A percentile compares a stretch with the other conserved stretches of the same genome.
phyloP scores from a whole-genome alignment of 352 stramenopile species.

The Thalassiosira livingstoniorum region DNA sequence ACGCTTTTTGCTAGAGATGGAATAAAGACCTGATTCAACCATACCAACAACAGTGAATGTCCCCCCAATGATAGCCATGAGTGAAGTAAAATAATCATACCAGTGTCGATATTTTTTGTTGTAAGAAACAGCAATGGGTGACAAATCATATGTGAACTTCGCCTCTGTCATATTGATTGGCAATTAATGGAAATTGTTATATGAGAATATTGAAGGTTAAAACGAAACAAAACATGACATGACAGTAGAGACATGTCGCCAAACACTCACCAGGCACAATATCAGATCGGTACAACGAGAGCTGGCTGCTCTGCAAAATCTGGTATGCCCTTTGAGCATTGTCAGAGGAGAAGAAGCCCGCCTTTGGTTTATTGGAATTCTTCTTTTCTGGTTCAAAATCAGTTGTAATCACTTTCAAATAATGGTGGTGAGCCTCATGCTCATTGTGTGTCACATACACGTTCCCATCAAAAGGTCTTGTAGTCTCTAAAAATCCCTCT shows the following conservation, averaged over 20 bases:
- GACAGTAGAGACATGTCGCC: background rate
- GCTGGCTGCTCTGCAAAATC: constrained; percentile 81
- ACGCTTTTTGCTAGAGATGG: constrained; percentile 61
- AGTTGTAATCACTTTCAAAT: constrained; percentile 97
- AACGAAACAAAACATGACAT: background rate
- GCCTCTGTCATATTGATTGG: constrained; percentile 65
- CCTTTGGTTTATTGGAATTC: constrained; percentile 2
- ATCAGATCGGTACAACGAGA: constrained; percentile 79
- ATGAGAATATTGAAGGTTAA: background rate
- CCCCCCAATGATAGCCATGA: constrained; percentile 94
- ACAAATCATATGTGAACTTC: constrained; percentile 89
- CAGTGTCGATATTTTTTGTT: constrained; percentile 85
- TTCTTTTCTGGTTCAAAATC: constrained; percentile 67
- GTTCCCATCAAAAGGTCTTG: constrained; percentile 92
- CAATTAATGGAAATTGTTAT: constrained; percentile 2
- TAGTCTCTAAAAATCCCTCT: constrained; percentile 67
- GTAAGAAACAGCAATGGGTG: constrained; percentile 92
- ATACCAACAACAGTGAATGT: constrained; percentile 96
- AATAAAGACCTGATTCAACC: constrained; percentile 84
- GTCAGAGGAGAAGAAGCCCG: constrained; percentile 20
- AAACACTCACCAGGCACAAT: constrained; percentile 71
- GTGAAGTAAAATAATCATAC: constrained; percentile 95
- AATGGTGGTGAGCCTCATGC: constrained; percentile 98
- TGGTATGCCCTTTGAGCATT: constrained; percentile 66
- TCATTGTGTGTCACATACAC: constrained; percentile 92